Evolutionary conservation across 2,329 filamentous ascomycete species (phyloP), one percentile per base, ranked within the genome.

Genomic region (Colletotrichum costaricense): DNA sequence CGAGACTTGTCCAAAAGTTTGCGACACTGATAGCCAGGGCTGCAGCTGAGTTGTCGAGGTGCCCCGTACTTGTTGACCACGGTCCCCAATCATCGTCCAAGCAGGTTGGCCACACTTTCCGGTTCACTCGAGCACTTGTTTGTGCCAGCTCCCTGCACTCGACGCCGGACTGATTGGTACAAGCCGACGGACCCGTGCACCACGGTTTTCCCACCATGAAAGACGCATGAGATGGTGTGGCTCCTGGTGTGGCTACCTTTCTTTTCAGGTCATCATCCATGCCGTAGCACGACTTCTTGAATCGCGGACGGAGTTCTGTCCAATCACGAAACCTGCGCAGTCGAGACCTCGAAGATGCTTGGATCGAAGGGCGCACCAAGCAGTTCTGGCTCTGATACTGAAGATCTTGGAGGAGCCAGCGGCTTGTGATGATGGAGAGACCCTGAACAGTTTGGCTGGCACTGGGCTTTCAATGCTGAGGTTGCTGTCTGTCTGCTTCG

Each of bases 321-420:
- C 67, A 73, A 71, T 73, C 71, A 73, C 60, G 49, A 62, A 52
- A 63, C 38, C 62, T 38, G 71, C 67, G 67, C 71, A 73, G 28
- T 60, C 60, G 58, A 67, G 58, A 64, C 1, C 69, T 72, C 19
- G 14, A 16, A 49, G 30, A 63, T 63, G 58, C 42, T 57, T 28
- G 30, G 58, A 58, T 69, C 59, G 42, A n/a, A 57, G 22, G 33
- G 46, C 14, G 69, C 49, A 57, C 63, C 56, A 57, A 22, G 69
- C 69, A 52, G 38, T 24, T 58, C 38, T 52, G 52, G 59, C 24
- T 55, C 42, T 46, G n/a, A 35, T 55, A 55, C 19, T 35, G n/a
- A 24, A 57, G 42, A 64, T 59, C 66, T 64, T 60, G 33, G 49
- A 55, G 46, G 24, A 19, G 67, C n/a, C 62, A 49, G 46, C 19